phyloP scores from a whole-genome alignment of 192 early-diverging fungal genomes.

The Coemansia sp. region DNA sequence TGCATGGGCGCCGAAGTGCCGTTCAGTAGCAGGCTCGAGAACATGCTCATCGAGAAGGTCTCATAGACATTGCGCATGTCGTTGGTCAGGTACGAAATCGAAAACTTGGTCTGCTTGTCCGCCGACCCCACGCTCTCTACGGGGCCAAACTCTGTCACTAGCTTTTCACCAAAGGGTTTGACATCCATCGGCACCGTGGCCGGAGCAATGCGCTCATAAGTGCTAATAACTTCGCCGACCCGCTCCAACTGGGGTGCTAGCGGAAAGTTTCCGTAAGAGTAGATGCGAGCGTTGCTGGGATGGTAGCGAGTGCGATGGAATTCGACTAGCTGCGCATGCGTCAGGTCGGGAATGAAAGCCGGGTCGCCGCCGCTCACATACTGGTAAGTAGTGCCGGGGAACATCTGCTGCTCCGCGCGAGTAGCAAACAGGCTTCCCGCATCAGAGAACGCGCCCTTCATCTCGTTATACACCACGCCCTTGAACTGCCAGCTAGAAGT shows the following conservation, averaged over 20 bases:
- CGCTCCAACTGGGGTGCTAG: constrained; percentile 72
- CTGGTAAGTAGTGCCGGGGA: constrained; percentile 79
- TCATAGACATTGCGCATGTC: constrained; percentile 78
- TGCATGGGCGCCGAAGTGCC: constrained; percentile 93
- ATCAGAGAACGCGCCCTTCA: constrained; percentile 93
- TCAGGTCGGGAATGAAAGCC: constrained; percentile 80
- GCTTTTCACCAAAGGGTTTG: constrained; percentile 46
- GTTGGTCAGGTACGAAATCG: constrained; percentile 73
- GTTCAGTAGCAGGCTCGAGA: constrained; percentile 80
- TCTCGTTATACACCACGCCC: constrained; percentile 98
- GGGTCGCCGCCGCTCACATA: constrained; percentile 92
- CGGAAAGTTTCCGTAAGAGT: constrained; percentile 85
- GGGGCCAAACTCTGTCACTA: constrained; percentile 52
- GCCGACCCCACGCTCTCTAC: constrained; percentile 46
- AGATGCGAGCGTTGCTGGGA: constrained; percentile 90
- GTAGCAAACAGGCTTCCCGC: constrained; percentile 75
- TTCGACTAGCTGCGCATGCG: constrained; percentile 74
- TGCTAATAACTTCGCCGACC: constrained; percentile 66
- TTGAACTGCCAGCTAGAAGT: constrained; percentile 64
- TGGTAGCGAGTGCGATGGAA: constrained; percentile 90
- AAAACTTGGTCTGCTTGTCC: constrained; percentile 82
- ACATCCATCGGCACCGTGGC: constrained; percentile 60
- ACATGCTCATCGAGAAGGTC: constrained; percentile 78
- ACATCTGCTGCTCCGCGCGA: constrained; percentile 80
- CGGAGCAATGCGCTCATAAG: constrained; percentile 57